Evolutionary conservation across 257 asterid genomes (phyloP), one percentile per base, ranked within the genome.

Genomic region (Solanum lycopersicoides): DNA sequence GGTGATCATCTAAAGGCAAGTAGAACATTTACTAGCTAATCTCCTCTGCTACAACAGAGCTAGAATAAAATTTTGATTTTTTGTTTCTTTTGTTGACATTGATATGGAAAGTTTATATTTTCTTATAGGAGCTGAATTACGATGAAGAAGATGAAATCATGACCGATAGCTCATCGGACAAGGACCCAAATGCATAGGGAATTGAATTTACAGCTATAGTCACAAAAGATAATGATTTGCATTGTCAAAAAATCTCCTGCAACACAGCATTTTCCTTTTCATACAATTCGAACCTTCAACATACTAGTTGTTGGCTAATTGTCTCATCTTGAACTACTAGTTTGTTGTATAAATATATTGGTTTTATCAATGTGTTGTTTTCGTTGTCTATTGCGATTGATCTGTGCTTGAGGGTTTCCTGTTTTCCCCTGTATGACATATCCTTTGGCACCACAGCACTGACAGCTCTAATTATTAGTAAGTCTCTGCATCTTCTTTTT

Each of bases 401-500:
- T 30, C 76, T 69, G 35, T 69, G 65, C 65, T 56, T 7, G 98
- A 95, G 82, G 93, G 93, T 37, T 88, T 89, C 97, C 16, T 93
- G 85, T 87, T 96, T 91, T 85, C 98, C 98, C 15, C 82, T 85
- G 66, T 90, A 95, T 87, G 98, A 95, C 89, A 93, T 91, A 88
- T 94, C 98, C 53, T 96, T 94, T 53, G 99, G 98, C 75, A 95
- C 98, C 74, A 95, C 99, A 2, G 98, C 94, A 28, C 88, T 94
- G 86, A 95, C 98, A 71, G 96, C 98, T 42, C 90, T 94, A 87
- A 86, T 96, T n/a, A 98, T 93, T 88, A 86, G 82, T 60, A n/a
- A 47, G 42, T 87, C 39, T 73, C 60, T 85, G 89, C 89, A 65
- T 25, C 18, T 4, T 12, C 23, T 5, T 14, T 20, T 20, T 79